A percentile compares a stretch with the other conserved stretches of the same genome.
Conservation (phyloP, 192 early-diverging fungal species). For the Linnemannia zychae region DNA sequence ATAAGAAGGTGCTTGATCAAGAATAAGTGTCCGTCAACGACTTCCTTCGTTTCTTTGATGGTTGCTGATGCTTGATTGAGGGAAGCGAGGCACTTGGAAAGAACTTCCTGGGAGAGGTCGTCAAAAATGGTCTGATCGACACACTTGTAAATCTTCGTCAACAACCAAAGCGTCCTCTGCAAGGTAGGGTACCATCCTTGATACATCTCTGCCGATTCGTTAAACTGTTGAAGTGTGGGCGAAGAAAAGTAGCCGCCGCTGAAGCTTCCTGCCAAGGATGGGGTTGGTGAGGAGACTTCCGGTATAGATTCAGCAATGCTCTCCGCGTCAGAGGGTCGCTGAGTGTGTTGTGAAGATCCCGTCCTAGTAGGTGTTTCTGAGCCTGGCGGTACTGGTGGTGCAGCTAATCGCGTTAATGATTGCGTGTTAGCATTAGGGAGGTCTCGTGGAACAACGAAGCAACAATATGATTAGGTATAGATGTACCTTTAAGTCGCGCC, state of each 20-base stretch:
- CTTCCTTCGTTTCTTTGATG: constrained; percentile 57
- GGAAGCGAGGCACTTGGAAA: constrained; percentile 75
- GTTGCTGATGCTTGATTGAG: constrained; percentile 46
- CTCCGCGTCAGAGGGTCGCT: constrained; percentile 36
- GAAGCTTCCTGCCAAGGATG: constrained; percentile 46
- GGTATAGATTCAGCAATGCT: constrained; percentile 50
- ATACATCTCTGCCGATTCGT: constrained; percentile 54
- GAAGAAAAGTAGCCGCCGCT: constrained; percentile 44
- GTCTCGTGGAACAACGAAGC: not conserved
- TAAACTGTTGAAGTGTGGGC: constrained; percentile 40
- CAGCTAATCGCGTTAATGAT: not conserved
- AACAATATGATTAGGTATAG: not conserved
- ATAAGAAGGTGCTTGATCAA: constrained; percentile 90
- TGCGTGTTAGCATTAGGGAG: not conserved
- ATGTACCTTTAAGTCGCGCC: constrained; percentile 50
- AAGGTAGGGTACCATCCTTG: constrained; percentile 86
- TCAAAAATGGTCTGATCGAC: constrained; percentile 84
- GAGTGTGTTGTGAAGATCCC: constrained; percentile 28
- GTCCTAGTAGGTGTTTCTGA: constrained; percentile 10
- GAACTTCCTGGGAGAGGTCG: constrained; percentile 88
- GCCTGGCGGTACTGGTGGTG: constrained; percentile 19
- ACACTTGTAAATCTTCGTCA: constrained; percentile 83
- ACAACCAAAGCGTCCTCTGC: constrained; percentile 83
- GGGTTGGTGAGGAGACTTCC: constrained; percentile 51
- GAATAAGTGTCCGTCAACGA: constrained; percentile 83